A percentile compares a stretch with the other conserved stretches of the same genome.
phyloP scores from a whole-genome alignment of 2,329 filamentous ascomycete species.

The Fusarium sp. region DNA sequence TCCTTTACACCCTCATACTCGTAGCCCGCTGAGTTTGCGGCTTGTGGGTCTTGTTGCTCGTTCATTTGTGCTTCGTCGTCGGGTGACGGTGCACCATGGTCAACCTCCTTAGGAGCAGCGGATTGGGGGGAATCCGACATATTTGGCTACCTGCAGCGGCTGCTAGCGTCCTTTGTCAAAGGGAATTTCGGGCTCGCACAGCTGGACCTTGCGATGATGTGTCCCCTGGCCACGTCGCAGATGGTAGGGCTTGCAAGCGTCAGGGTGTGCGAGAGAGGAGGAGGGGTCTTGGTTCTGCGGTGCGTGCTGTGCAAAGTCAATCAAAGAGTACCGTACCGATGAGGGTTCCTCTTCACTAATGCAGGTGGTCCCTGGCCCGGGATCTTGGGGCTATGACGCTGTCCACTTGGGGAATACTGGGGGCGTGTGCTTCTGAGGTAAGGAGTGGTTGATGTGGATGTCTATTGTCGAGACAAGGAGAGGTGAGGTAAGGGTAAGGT shows the following conservation, averaged over 20 bases:
- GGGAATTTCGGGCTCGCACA: slow-evolving; percentile 63
- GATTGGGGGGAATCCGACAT: slow-evolving; percentile 89
- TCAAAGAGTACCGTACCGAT: slow-evolving; percentile 50
- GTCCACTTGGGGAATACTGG: slow-evolving; percentile 33
- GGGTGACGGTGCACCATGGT: slow-evolving; percentile 90
- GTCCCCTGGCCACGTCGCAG: slow-evolving; percentile 69
- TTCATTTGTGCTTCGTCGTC: slow-evolving; percentile 96
- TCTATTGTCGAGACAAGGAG: slow-evolving; percentile 20
- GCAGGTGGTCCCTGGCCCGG: slow-evolving; percentile 47
- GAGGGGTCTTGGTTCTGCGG: slow-evolving; percentile 59
- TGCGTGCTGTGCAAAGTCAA: slow-evolving; percentile 64
- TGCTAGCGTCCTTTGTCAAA: slow-evolving; percentile 67
- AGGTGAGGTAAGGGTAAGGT: slow-evolving; percentile 19
- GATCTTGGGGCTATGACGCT: slow-evolving; percentile 57
- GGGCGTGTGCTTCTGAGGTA: slow-evolving; percentile 37
- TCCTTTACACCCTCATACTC: slow-evolving; percentile 98
- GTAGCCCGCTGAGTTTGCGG: slow-evolving; percentile 73
- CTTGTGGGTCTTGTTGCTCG: slow-evolving; percentile 80
- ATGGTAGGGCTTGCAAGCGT: slow-evolving; percentile 61
- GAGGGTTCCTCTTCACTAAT: slow-evolving; percentile 42
- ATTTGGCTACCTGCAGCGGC: slow-evolving; percentile 78
- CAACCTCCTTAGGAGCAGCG: slow-evolving; percentile 94
- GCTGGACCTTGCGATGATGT: slow-evolving; percentile 65
- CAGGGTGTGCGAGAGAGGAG: slow-evolving; percentile 43
- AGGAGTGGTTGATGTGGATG: slow-evolving; percentile 36